Evolutionary conservation across 805 yeast genomes (phyloP), one percentile per base, ranked within the genome.

Genomic region (Jamesozyma spencerorum): DNA sequence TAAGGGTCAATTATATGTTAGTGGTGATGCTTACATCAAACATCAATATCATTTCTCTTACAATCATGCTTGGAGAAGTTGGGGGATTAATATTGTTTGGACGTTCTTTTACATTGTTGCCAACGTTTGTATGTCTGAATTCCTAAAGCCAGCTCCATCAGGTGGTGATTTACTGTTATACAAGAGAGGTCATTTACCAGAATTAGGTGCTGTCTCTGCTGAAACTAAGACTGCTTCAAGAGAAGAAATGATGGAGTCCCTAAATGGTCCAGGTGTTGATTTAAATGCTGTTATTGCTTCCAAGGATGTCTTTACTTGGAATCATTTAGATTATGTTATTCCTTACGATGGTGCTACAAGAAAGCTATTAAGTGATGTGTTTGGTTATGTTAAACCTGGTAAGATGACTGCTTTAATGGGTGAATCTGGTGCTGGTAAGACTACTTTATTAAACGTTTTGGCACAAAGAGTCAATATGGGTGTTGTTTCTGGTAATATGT

Each of bases 371-470:
- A 63, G 70, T 47, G 65, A 69, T 52, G 74, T 76, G 36, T 75
- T 73, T 51, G 90, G 90, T 37, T 82, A 78, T 69, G 85, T 81
- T 41, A 78, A 77, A 54, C 90, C 90, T 15, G 90, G 90, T 51
- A 81, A 83, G 42, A 68, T 82, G 60, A 81, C 88, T 32, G 90
- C 90, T 4, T 67, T 82, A 43, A 81, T 82, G 88, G 92, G 92
- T 54, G 83, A 81, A 39, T 82, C 90, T 27, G 92, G 92, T 65
- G 92, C 92, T 35, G 92, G 92, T 66, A 82, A 82, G 55, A 82
- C 92, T 19, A 83, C 90, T 2, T 65, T 82, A 43, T 68, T 83
- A 51, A 81, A 82, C 59, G 79, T 80, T 49, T 69, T 83, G 45
- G 79, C 86, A 18, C 83, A 79, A 54, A 72, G 90, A 59, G 74